These are phyloP conservation scores for Poa pratensis DNA, from an alignment of 176 grass and related monocot genomes.

Conservation along the genomic window DNA sequence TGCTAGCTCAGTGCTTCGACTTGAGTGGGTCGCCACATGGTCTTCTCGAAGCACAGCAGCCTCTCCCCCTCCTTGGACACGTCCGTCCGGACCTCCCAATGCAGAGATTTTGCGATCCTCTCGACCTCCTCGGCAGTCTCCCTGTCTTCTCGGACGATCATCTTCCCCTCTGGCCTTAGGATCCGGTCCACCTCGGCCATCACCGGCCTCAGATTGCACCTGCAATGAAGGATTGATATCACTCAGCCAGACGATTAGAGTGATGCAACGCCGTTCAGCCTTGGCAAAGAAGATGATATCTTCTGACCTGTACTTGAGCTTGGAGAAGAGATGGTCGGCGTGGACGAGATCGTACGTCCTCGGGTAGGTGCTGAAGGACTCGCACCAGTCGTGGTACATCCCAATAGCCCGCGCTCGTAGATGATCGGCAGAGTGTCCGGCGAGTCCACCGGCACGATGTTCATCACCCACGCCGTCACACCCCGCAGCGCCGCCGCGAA, in stretches of 20 bases:
- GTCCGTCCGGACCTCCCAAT: conserved; percentile 68
- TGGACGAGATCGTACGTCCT: conserved; percentile 50
- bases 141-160: conserved; percentile 66
- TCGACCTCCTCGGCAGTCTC: conserved; percentile 58
- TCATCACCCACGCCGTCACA: conserved; percentile 59
- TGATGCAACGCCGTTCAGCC: not conserved
- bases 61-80: conserved; percentile 55
- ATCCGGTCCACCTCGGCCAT: conserved; percentile 85
- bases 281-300: not conserved
- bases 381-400: conserved; percentile 65
- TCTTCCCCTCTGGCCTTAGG: conserved; percentile 69
- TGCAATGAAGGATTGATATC: conserved; percentile 22
- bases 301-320: conserved; percentile 38
- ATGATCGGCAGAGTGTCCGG: conserved; percentile 55
- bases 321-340: conserved; percentile 59
- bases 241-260: not conserved
- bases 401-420: conserved; percentile 53
- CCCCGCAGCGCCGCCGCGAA: conserved; percentile 50
- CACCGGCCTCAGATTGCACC: conserved; percentile 64
- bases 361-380: conserved; percentile 62
- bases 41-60: conserved; percentile 65
- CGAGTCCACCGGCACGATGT: conserved; percentile 49
- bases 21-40: conserved; percentile 68
- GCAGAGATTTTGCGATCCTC: conserved; percentile 54
- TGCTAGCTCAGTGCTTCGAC: conserved; percentile 44